phyloP scores from a whole-genome alignment of 257 asterid species.

The Nicotiana tomentosiformis region DNA sequence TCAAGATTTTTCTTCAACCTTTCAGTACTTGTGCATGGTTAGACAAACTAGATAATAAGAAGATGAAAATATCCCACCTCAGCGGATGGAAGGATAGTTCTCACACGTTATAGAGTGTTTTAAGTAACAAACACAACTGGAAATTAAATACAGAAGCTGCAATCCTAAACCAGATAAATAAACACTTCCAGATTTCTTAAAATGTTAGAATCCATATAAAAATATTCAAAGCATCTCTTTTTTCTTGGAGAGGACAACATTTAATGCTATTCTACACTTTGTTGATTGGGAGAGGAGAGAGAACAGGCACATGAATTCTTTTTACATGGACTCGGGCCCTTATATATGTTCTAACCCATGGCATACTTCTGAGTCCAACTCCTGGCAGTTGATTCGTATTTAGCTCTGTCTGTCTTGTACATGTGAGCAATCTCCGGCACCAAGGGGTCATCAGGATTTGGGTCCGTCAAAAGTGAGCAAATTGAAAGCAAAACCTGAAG shows the following conservation, averaged over 20 bases:
- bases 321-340: constrained; percentile 28
- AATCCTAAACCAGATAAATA: not conserved
- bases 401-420: constrained; percentile 76
- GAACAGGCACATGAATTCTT: constrained; percentile 15
- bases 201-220: constrained; percentile 18
- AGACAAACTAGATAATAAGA: not conserved
- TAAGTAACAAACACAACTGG: not conserved
- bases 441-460: constrained; percentile 83
- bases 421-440: constrained; percentile 85
- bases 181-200: constrained; percentile 12
- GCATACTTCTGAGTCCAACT: constrained; percentile 94
- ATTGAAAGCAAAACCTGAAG: constrained; percentile 74
- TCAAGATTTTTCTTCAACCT: not conserved
- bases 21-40: not conserved
- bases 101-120: not conserved
- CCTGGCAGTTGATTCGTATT: constrained; percentile 79
- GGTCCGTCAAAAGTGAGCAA: constrained; percentile 76
- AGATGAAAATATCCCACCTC: not conserved
- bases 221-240: constrained; percentile 21
- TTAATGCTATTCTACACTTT: constrained; percentile 22
- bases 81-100: not conserved
- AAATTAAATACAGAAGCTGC: not conserved
- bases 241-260: not conserved
- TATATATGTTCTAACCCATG: constrained; percentile 43
- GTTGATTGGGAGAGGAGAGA: constrained; percentile 22